phyloP scores from a whole-genome alignment of 495 filamentous ascomycete genomes.

The Penicillium riverlandense region DNA sequence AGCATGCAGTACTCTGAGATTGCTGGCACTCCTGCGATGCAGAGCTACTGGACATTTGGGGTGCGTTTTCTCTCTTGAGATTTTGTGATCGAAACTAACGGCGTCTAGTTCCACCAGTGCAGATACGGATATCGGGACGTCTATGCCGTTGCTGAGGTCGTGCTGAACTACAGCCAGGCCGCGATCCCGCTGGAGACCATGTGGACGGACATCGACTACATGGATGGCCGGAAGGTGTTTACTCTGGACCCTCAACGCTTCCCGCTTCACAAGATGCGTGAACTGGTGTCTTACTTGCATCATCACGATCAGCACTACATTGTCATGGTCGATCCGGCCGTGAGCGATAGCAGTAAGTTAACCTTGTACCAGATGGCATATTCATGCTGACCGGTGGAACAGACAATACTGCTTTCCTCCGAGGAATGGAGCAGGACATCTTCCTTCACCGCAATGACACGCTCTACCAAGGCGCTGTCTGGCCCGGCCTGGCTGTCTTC shows the following conservation, averaged over 20 bases:
- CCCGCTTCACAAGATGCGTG: conserved; percentile 58
- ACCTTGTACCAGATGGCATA: neutral
- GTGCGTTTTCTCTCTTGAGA: conserved; percentile 16
- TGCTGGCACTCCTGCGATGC: conserved; percentile 64
- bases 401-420: conserved; percentile 59
- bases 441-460: conserved; percentile 63
- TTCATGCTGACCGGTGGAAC: neutral
- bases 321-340: conserved; percentile 83
- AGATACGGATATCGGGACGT: conserved; percentile 74
- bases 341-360: conserved; percentile 37
- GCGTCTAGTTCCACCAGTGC: conserved; percentile 63
- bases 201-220: conserved; percentile 87
- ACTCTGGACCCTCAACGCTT: conserved; percentile 69
- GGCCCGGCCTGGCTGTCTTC: conserved; percentile 75
- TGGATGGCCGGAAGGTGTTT: conserved; percentile 62
- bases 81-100: neutral
- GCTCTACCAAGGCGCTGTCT: conserved; percentile 68
- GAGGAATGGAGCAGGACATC: conserved; percentile 52
- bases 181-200: conserved; percentile 78
- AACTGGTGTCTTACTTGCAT: conserved; percentile 66
- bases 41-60: conserved; percentile 81
- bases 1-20: conserved; percentile 67
- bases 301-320: conserved; percentile 69
- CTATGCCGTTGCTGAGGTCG: conserved; percentile 70
- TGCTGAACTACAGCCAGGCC: conserved; percentile 71